phyloP scores from a whole-genome alignment of 768 basidiomycete species.

The Phallus indusiatus region DNA sequence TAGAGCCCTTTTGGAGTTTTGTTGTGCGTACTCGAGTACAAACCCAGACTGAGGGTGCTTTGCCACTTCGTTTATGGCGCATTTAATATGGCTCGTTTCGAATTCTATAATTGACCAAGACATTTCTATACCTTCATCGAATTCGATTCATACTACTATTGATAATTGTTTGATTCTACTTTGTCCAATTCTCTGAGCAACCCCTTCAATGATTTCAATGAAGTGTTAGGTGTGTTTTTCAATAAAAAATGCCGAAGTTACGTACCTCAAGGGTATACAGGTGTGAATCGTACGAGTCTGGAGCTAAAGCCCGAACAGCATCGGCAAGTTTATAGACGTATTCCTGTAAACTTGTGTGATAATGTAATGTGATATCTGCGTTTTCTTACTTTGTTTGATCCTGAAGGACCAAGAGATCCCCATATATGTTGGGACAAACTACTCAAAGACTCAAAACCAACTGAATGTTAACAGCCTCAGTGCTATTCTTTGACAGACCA shows the following conservation, averaged over 20 bases:
- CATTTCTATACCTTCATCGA: background rate
- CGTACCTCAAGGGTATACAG: slow-evolving; percentile 67
- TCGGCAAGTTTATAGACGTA: slow-evolving; percentile 75
- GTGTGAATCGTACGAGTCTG: slow-evolving; percentile 67
- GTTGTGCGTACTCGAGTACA: slow-evolving; percentile 51
- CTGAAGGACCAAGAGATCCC: slow-evolving; percentile 75
- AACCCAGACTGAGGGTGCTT: slow-evolving; percentile 43
- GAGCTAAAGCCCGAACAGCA: slow-evolving; percentile 64
- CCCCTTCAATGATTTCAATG: background rate
- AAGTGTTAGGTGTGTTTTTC: background rate
- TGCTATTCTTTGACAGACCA: background rate
- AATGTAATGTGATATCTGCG: background rate
- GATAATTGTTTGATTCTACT: background rate
- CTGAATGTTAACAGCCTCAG: slow-evolving; percentile 28
- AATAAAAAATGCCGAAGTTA: background rate
- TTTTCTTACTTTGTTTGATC: slow-evolving; percentile 69
- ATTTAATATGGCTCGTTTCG: background rate
- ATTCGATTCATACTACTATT: background rate
- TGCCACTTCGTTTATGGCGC: slow-evolving; percentile 27
- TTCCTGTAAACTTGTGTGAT: slow-evolving; percentile 41
- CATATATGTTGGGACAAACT: slow-evolving; percentile 60
- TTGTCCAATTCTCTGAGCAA: background rate
- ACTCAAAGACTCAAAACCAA: slow-evolving; percentile 75
- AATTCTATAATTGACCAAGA: slow-evolving; percentile 7
- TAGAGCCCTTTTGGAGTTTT: slow-evolving; percentile 58